Percentiles rank a stretch among this genome's conserved stretches.
These are phyloP conservation scores for Debaryomyces fabryi DNA, from an alignment of 1,139 yeast species.

Conservation along the genomic window DNA sequence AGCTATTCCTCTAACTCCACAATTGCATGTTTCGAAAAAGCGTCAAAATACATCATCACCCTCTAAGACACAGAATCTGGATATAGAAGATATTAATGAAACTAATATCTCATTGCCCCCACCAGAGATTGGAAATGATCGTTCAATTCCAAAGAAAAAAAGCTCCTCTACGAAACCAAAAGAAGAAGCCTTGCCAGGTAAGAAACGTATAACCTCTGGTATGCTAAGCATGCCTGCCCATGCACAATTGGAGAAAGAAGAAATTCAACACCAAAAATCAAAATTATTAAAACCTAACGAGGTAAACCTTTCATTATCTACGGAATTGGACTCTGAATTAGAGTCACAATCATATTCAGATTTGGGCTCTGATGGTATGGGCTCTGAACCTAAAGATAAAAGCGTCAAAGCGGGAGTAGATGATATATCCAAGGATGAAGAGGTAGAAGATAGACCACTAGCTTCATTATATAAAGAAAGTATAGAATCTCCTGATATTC, in stretches of 20 bases:
- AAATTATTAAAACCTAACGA: not conserved
- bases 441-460: not conserved
- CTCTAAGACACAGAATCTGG: not conserved
- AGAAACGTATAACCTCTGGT: conserved; percentile 63
- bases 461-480: not conserved
- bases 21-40: conserved; percentile 12
- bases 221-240: conserved; percentile 51
- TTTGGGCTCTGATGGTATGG: not conserved
- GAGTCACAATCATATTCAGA: not conserved
- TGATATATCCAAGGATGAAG: not conserved
- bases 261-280: conserved; percentile 12
- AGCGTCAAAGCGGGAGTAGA: not conserved
- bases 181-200: conserved; percentile 14
- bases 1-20: conserved; percentile 9
- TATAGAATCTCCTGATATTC: not conserved
- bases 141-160: conserved; percentile 32
- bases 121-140: conserved; percentile 28
- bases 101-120: conserved; percentile 37
- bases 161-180: conserved; percentile 13
- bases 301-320: not conserved
- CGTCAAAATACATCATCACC: conserved; percentile 1
- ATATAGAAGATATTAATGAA: conserved; percentile 15
- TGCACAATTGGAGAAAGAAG: conserved; percentile 25
- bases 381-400: not conserved
- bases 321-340: conserved; percentile 2